These are phyloP conservation scores for Castanospermum australe DNA, from an alignment of 306 rosid species.

Conservation along the genomic window DNA sequence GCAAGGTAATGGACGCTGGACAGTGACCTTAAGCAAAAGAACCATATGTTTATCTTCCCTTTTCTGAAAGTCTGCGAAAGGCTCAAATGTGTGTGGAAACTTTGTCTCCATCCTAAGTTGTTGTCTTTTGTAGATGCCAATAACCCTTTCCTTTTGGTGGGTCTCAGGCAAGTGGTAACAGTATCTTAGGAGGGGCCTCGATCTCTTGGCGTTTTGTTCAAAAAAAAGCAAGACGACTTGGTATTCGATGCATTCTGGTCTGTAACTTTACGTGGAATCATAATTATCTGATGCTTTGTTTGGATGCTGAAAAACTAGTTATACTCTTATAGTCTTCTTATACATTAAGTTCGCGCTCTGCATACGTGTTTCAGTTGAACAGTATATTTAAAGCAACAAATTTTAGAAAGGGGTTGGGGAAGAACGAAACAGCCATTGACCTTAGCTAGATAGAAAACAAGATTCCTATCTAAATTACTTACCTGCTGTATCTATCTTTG, in stretches of 20 bases:
- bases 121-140: conserved; percentile 53
- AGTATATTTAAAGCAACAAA: background rate
- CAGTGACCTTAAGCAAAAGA: conserved; percentile 38
- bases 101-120: conserved; percentile 51
- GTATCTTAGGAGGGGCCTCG: conserved; percentile 17
- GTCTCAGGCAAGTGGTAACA: background rate
- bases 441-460: background rate
- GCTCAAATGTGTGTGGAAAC: conserved; percentile 46
- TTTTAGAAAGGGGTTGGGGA: background rate
- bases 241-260: background rate
- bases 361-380: background rate
- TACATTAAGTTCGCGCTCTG: too few species aligned
- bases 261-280: background rate
- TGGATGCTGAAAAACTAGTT: background rate
- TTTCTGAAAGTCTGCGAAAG: conserved; percentile 65
- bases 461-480: background rate
- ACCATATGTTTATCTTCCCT: conserved; percentile 29
- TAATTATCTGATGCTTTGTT: background rate
- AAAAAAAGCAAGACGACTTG: background rate
- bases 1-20: conserved; percentile 10
- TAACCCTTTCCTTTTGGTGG: conserved; percentile 28
- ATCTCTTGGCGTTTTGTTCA: background rate
- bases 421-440: background rate
- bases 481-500: background rate
- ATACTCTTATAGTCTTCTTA: too few species aligned